phyloP scores from a whole-genome alignment of 164 flowering plant species.

The Chimonanthus praecox region DNA sequence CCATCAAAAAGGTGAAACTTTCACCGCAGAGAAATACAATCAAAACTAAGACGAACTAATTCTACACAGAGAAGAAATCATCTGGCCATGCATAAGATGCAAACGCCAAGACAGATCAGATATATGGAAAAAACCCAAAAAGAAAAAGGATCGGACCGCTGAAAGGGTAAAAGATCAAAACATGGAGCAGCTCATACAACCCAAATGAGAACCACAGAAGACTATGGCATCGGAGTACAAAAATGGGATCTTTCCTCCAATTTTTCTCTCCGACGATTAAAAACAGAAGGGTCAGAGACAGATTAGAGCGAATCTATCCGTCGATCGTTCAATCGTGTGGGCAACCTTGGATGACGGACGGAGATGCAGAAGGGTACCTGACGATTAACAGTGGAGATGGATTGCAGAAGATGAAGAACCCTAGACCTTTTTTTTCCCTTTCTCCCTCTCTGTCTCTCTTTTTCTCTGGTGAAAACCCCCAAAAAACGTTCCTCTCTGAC shows the following conservation, averaged over 20 bases:
- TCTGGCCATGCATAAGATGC: background rate
- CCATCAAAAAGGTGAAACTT: background rate
- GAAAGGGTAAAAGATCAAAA: too few species aligned
- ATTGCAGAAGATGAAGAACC: background rate
- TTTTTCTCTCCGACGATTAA: too few species aligned
- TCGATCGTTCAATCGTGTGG: background rate
- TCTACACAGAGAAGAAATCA: background rate
- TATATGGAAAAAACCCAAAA: too few species aligned
- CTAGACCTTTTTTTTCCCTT: background rate
- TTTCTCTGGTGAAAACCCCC: too few species aligned
- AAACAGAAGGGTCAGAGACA: background rate
- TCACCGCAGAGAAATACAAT: background rate
- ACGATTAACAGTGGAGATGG: background rate
- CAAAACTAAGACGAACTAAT: background rate
- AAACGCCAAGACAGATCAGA: background rate
- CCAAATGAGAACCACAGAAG: background rate
- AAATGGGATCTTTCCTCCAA: too few species aligned
- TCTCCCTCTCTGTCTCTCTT: background rate
- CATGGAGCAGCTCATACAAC: background rate
- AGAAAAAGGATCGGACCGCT: background rate
- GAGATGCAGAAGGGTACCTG: background rate
- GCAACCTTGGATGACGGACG: background rate
- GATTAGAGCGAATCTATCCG: background rate
- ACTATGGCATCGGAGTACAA: background rate
- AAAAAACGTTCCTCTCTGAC: background rate